Evolutionary conservation across 352 stramenopile genomes (phyloP).

Genomic region (Phytophthora quininea): DNA sequence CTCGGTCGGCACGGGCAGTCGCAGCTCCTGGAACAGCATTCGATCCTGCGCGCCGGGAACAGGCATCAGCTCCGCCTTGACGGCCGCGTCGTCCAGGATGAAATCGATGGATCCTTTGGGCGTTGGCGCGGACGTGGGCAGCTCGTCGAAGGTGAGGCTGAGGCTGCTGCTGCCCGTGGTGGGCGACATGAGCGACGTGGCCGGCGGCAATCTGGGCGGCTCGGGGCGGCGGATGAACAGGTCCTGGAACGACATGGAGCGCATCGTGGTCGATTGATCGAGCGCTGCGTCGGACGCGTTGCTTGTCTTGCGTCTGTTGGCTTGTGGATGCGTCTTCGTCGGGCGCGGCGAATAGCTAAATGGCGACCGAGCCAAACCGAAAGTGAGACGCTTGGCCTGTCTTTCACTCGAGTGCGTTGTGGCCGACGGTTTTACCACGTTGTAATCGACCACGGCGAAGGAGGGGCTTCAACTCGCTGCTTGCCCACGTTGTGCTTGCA

Average conservation of each 20-base stretch:
- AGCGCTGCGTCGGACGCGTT: constrained; percentile 4
- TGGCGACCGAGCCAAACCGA: not conserved
- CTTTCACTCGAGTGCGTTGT: constrained; percentile 8
- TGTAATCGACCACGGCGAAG: not conserved
- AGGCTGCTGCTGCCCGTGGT: constrained; percentile 6
- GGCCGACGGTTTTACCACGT: not conserved
- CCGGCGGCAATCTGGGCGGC: constrained; percentile 5
- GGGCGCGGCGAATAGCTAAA: constrained; percentile 22
- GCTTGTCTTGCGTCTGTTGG: constrained; percentile 1
- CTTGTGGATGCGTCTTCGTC: constrained; percentile 7
- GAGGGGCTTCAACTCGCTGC: not conserved
- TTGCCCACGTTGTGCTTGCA: not conserved
- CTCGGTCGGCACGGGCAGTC: constrained; percentile 14
- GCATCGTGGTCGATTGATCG: constrained; percentile 18
- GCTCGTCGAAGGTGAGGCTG: not conserved
- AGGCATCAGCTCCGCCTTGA: constrained; percentile 19
- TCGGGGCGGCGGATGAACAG: constrained; percentile 25
- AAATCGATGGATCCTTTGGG: constrained; percentile 41
- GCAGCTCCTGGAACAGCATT: constrained; percentile 10
- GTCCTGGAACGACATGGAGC: constrained; percentile 39
- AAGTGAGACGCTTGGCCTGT: not conserved
- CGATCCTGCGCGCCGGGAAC: constrained; percentile 3
- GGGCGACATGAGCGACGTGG: constrained; percentile 19
- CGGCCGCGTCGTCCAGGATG: constrained; percentile 30
- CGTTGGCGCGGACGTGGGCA: constrained; percentile 2